Conservation (phyloP, 148 eudicot genomes). For the Nepenthes mirabilis region DNA sequence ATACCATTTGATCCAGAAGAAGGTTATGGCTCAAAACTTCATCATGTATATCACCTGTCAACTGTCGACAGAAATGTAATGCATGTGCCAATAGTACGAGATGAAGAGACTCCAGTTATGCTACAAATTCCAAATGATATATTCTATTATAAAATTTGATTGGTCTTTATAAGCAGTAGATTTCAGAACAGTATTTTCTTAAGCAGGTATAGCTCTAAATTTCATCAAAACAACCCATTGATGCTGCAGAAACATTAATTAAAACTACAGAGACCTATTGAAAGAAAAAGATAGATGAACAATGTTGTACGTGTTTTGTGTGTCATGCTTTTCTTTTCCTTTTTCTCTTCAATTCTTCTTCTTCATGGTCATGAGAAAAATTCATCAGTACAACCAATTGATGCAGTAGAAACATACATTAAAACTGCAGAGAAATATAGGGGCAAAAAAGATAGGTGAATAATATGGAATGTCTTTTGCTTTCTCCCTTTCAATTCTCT, state of each 20-base stretch:
- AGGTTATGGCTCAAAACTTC: constrained; percentile 82
- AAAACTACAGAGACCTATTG: too few species aligned
- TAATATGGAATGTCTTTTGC: too few species aligned
- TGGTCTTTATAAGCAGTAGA: too few species aligned
- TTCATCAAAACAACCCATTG: too few species aligned
- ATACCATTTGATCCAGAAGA: constrained; percentile 65
- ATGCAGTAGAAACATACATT: too few species aligned
- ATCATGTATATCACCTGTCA: constrained; percentile 82
- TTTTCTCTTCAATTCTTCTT: not conserved
- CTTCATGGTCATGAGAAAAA: too few species aligned
- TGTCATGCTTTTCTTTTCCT: not conserved
- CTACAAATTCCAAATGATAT: not conserved
- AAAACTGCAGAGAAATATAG: too few species aligned
- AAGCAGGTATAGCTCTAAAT: too few species aligned
- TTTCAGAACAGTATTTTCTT: too few species aligned
- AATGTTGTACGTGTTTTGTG: not conserved
- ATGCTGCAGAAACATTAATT: too few species aligned
- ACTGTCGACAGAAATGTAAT: constrained; percentile 25
- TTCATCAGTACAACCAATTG: too few species aligned
- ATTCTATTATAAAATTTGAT: not conserved
- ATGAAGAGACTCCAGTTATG: not conserved
- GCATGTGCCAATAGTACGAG: not conserved
- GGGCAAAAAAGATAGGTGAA: too few species aligned
- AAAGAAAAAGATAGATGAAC: not conserved
- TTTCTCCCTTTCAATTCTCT: not conserved